Conservation (phyloP, 2,329 filamentous ascomycete genomes). For the Fusarium begoniae region DNA sequence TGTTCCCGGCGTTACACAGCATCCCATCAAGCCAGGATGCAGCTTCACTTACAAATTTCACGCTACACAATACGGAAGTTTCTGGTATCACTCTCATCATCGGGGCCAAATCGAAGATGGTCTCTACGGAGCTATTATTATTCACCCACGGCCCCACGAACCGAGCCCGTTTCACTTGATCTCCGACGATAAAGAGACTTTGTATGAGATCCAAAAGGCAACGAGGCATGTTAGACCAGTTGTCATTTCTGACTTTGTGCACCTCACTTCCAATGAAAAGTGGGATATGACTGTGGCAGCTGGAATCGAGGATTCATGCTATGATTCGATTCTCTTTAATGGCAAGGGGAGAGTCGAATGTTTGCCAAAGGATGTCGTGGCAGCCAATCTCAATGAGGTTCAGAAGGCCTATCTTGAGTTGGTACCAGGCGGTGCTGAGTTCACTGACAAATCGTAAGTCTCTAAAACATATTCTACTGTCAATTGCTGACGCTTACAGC, state of each 20-base stretch:
- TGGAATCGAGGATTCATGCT: constrained; percentile 62
- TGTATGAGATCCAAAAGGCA: constrained; percentile 58
- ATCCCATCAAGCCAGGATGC: constrained; percentile 57
- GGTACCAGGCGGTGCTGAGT: constrained; percentile 39
- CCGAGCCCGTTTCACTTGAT: constrained; percentile 62
- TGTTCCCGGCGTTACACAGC: constrained; percentile 65
- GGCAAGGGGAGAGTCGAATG: constrained; percentile 67
- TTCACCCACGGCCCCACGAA: constrained; percentile 49
- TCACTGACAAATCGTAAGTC: constrained; percentile 55
- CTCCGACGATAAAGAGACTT: constrained; percentile 43
- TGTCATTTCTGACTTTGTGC: constrained; percentile 65
- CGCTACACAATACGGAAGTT: constrained; percentile 66
- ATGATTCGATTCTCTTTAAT: constrained; percentile 69
- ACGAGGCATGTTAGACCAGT: constrained; percentile 58
- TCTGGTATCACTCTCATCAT: constrained; percentile 70
- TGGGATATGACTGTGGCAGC: constrained; percentile 55
- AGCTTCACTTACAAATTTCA: constrained; percentile 63
- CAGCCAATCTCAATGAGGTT: constrained; percentile 46
- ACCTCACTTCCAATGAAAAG: constrained; percentile 60
- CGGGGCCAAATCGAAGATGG: constrained; percentile 68
- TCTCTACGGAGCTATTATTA: constrained; percentile 64
- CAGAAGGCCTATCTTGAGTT: constrained; percentile 45
- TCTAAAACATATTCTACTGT: fast-evolving
- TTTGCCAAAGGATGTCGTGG: constrained; percentile 55
- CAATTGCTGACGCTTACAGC: constrained; percentile 15